A percentile compares a stretch with the other conserved stretches of the same genome.
These are phyloP conservation scores for Sphagnum magellanicum DNA, from an alignment of 228 moss, liverwort and hornwort genomes.

Conservation along the genomic window DNA sequence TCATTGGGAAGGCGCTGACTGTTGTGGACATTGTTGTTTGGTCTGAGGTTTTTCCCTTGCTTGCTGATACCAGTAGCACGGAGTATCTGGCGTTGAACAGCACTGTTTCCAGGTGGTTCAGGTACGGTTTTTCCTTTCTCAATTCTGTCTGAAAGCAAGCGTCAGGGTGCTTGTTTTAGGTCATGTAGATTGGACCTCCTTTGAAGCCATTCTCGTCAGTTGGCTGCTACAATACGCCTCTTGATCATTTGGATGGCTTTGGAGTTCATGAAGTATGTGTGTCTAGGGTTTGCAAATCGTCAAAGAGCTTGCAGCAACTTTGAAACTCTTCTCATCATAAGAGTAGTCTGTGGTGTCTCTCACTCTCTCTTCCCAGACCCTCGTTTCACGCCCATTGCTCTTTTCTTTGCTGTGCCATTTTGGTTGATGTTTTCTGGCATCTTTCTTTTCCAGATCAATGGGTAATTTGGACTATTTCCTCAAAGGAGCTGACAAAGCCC, in stretches of 20 bases:
- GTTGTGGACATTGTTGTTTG: not conserved
- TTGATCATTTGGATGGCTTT: too few species aligned
- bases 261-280: too few species aligned
- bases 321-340: too few species aligned
- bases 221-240: too few species aligned
- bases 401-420: not conserved
- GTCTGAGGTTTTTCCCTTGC: not conserved
- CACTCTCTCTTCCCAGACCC: too few species aligned
- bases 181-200: too few species aligned
- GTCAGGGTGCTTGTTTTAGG: too few species aligned
- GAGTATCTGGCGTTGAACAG: not conserved
- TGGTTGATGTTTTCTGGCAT: not conserved
- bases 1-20: not conserved
- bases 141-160: not conserved
- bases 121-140: not conserved
- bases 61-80: not conserved
- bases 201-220: too few species aligned
- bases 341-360: too few species aligned
- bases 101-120: not conserved
- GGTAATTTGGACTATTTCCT: not conserved
- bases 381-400: not conserved
- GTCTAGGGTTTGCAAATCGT: too few species aligned
- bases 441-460: not conserved
- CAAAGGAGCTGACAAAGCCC: not conserved
- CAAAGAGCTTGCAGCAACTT: too few species aligned